Evolutionary conservation across 1,284 basidiomycete species (phyloP), one percentile per base, ranked within the genome.

Genomic region (Boletellus sp.): DNA sequence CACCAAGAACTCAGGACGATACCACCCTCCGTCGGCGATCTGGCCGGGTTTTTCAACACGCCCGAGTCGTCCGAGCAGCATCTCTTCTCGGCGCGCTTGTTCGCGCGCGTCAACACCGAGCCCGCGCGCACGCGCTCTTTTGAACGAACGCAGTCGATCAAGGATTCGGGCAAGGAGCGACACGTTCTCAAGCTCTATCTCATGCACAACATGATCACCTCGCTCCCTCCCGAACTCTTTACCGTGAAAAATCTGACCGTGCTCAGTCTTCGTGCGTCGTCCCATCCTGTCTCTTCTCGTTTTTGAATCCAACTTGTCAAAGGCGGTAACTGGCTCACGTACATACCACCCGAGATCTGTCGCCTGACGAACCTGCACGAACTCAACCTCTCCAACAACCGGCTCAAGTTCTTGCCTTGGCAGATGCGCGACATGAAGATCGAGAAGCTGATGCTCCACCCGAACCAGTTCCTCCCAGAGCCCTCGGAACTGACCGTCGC

Each of bases 331-430:
- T 58, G 60, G 5, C 67, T 90, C 7, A 74, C 69, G 0, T 69
- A 70, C 40, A 63, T 90, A n/a, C 86, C 87, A 2, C 80, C 87
- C 0, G 83, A 86, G 49, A 85, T 90, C 40, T 71, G 65, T 13
- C 70, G 70, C 10, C 71, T 90, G 8, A 69, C 61, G 3, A 78
- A 78, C 44, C 74, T 91, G 3, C 71, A 73, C 36, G 78, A 81
- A 40, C 73, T 90, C 12, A 86, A 87, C 54, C 60, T 91, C 4
- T 74, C 81, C 0, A 74, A 75, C 51, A 90, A 91, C 65, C 67
- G 69, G 32, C 67, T 91, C 1, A 60, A 62, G 47, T 85, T 79
- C 62, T 69, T 90, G 0, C 88, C 88, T 12, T 76, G 82, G 5
- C 86, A 90, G 61, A 77, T 91, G 64, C 64, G 76, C 15, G 58